phyloP scores from a whole-genome alignment of 441 rosid species.

The Gossypium trilobum region DNA sequence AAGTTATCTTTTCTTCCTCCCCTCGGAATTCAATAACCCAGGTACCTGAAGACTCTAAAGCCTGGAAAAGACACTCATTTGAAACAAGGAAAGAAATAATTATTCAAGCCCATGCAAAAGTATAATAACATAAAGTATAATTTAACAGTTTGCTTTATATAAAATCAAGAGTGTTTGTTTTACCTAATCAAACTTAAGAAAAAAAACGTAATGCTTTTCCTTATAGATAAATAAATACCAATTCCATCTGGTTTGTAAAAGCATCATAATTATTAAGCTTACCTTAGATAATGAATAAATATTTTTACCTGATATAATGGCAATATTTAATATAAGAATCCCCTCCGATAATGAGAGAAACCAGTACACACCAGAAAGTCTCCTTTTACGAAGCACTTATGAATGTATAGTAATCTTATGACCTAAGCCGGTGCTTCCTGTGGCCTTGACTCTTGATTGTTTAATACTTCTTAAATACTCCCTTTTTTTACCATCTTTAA shows the following conservation, averaged over 20 bases:
- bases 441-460: background rate
- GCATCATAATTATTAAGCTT: background rate
- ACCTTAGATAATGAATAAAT: background rate
- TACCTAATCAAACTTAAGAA: background rate
- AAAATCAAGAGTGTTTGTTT: background rate
- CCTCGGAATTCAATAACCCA: slow-evolving; percentile 79
- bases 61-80: slow-evolving; percentile 37
- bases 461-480: background rate
- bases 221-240: background rate
- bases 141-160: background rate
- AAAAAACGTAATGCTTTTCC: background rate
- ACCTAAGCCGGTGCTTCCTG: background rate
- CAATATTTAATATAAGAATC: background rate
- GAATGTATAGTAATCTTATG: background rate
- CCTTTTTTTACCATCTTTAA: background rate
- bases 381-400: background rate
- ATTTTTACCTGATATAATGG: background rate
- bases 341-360: background rate
- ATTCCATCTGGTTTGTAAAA: background rate
- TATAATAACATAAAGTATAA: background rate
- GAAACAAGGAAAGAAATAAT: background rate
- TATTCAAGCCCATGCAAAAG: slow-evolving; percentile 12
- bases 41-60: slow-evolving; percentile 84
- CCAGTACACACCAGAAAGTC: background rate
- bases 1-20: slow-evolving; percentile 63